These are phyloP conservation scores for Coemansia sp. DNA, from an alignment of 192 early-diverging fungal genomes.

Conservation along the genomic window DNA sequence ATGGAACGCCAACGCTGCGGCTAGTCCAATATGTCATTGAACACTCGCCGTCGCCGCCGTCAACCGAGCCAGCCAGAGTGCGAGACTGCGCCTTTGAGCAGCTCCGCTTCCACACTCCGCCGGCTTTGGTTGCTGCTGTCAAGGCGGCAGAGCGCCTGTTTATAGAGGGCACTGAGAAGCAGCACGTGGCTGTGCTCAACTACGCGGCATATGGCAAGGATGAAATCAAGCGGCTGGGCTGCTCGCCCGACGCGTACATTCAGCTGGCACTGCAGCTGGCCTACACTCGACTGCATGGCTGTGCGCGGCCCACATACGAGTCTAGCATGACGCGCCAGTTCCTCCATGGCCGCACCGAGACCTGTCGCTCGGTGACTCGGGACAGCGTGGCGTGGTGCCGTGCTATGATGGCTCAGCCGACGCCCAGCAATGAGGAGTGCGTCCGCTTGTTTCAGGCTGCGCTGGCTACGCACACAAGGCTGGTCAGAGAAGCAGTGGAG, in stretches of 20 bases:
- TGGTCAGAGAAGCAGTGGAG: conserved; percentile 81
- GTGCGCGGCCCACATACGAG: conserved; percentile 87
- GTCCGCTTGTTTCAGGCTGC: conserved; percentile 75
- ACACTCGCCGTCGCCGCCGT: conserved; percentile 60
- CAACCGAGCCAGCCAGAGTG: conserved; percentile 29
- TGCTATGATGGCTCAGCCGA: conserved; percentile 74
- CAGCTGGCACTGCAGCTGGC: conserved; percentile 98
- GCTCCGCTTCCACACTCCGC: conserved; percentile 72
- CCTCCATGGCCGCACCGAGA: conserved; percentile 94
- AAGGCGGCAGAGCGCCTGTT: conserved; percentile 74
- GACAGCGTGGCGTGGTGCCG: conserved; percentile 86
- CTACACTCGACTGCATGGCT: conserved; percentile 89
- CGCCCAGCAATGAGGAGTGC: conserved; percentile 57
- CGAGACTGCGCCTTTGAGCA: conserved; percentile 48
- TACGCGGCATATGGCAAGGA: conserved; percentile 95
- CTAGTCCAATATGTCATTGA: conserved; percentile 80
- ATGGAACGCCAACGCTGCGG: conserved; percentile 89
- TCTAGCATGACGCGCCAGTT: conserved; percentile 91
- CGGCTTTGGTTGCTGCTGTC: conserved; percentile 61
- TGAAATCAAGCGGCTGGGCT: conserved; percentile 83
- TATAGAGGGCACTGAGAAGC: conserved; percentile 69
- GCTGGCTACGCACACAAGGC: conserved; percentile 72
- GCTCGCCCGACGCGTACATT: conserved; percentile 78
- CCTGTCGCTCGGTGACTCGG: conserved; percentile 76
- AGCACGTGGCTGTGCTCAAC: conserved; percentile 82